Evolutionary conservation across 1,139 yeast species (phyloP).

Genomic region (Protomyces macrosporus): DNA sequence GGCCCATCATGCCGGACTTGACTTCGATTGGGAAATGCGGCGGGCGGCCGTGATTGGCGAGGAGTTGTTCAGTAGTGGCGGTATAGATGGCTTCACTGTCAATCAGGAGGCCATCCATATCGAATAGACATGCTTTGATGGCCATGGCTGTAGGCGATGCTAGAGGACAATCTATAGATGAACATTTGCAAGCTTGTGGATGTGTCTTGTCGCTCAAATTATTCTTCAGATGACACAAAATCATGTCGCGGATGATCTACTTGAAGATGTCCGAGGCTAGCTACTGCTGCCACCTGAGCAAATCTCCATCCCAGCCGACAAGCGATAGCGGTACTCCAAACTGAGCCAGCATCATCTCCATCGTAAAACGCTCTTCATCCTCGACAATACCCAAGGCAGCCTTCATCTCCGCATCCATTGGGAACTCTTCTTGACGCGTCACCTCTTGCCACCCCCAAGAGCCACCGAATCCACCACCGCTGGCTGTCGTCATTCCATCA

Average conservation of each 20-base stretch:
- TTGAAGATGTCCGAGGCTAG: neutral
- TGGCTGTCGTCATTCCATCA: neutral
- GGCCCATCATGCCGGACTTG: conserved; percentile 78
- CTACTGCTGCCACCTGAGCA: neutral
- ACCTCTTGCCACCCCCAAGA: neutral
- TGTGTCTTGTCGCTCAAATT: no score
- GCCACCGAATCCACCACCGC: neutral
- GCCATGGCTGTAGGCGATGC: neutral
- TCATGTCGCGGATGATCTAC: no score
- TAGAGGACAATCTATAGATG: neutral
- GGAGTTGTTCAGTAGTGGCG: conserved; percentile 54
- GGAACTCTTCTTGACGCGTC: neutral
- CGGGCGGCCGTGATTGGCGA: conserved; percentile 61
- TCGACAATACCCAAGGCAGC: conserved; percentile 2
- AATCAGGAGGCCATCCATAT: conserved; percentile 72
- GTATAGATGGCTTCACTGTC: conserved; percentile 92
- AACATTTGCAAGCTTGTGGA: no score
- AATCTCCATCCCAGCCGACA: conserved; percentile 10
- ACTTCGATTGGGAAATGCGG: conserved; percentile 82
- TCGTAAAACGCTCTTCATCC: conserved; percentile 1
- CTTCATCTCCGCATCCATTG: neutral
- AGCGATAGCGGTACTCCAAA: conserved; percentile 1
- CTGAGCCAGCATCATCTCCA: conserved; percentile 4
- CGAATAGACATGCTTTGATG: conserved; percentile 80
- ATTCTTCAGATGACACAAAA: no score